Conservation (phyloP, 805 yeast species). For the Wickerhamiella nectarea region DNA sequence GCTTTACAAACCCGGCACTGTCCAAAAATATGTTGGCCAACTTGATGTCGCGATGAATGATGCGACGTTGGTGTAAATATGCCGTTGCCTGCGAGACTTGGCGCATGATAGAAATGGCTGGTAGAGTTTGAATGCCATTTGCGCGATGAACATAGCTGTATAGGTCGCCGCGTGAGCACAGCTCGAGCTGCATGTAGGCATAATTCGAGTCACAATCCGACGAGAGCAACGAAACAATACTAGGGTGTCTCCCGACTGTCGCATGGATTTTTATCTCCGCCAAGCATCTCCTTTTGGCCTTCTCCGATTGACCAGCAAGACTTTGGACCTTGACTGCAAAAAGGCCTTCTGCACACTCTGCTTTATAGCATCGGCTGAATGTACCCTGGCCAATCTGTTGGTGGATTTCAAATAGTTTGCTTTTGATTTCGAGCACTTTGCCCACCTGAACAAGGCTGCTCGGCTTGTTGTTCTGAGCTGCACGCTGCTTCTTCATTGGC, state of each 20-base stretch:
- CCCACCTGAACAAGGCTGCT: slow-evolving; percentile 1
- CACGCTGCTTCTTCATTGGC: background rate
- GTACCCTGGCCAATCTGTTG: slow-evolving; percentile 5
- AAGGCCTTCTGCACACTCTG: background rate
- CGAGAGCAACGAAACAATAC: background rate
- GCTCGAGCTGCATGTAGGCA: slow-evolving; percentile 6
- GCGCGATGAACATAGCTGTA: background rate
- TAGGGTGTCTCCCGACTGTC: background rate
- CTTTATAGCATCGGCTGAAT: slow-evolving; percentile 1
- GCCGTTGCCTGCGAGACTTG: slow-evolving; percentile 81
- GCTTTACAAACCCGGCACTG: slow-evolving; percentile 71
- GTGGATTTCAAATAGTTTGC: background rate
- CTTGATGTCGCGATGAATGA: slow-evolving; percentile 87
- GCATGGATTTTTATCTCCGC: background rate
- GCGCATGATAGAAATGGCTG: slow-evolving; percentile 38
- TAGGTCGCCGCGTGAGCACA: background rate
- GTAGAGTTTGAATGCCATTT: too few relatives aligned
- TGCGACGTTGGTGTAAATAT: slow-evolving; percentile 86
- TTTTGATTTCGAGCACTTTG: background rate
- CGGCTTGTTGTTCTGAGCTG: background rate
- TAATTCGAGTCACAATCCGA: background rate
- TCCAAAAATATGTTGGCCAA: slow-evolving; percentile 95
- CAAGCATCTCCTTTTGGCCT: background rate
- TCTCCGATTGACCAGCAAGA: background rate
- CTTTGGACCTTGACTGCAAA: slow-evolving; percentile 6